Evolutionary conservation across 257 asterid genomes (phyloP).

Genomic region (Petunia secreta): DNA sequence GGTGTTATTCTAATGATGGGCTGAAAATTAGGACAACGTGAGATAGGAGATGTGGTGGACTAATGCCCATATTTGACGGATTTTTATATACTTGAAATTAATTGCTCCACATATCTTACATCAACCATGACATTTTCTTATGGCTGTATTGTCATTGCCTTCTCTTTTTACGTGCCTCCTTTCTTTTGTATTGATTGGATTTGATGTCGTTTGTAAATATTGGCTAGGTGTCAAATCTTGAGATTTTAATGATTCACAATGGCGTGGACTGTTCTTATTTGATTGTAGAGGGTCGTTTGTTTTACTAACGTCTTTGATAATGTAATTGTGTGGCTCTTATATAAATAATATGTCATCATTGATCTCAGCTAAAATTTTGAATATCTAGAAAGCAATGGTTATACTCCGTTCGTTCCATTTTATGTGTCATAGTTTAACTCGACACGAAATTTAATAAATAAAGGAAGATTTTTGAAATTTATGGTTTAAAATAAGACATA

Average conservation of each 20-base stretch:
- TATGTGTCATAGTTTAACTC: too few relatives aligned
- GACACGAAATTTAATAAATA: too few relatives aligned
- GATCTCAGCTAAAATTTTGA: too few relatives aligned
- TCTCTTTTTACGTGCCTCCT: neutral
- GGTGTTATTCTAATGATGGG: neutral
- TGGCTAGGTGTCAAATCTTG: neutral
- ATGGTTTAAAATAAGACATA: too few relatives aligned
- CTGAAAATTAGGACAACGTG: neutral
- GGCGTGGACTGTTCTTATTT: neutral
- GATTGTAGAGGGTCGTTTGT: too few relatives aligned
- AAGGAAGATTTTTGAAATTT: too few relatives aligned
- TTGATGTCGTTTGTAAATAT: neutral
- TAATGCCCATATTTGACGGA: constrained; percentile 37
- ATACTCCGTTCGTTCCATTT: too few relatives aligned
- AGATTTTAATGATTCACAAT: neutral
- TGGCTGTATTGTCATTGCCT: constrained; percentile 31
- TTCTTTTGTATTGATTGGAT: constrained; percentile 13
- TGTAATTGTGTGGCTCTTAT: too few relatives aligned
- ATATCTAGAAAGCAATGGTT: too few relatives aligned
- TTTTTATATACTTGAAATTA: constrained; percentile 22
- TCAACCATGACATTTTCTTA: constrained; percentile 42
- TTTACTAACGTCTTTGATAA: too few relatives aligned
- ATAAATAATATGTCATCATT: too few relatives aligned
- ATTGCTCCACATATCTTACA: neutral
- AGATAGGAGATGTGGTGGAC: constrained; percentile 31